Evolutionary conservation across 345 rosid genomes (phyloP), one percentile per base, ranked within the genome.

Genomic region (Citrus glauca): DNA sequence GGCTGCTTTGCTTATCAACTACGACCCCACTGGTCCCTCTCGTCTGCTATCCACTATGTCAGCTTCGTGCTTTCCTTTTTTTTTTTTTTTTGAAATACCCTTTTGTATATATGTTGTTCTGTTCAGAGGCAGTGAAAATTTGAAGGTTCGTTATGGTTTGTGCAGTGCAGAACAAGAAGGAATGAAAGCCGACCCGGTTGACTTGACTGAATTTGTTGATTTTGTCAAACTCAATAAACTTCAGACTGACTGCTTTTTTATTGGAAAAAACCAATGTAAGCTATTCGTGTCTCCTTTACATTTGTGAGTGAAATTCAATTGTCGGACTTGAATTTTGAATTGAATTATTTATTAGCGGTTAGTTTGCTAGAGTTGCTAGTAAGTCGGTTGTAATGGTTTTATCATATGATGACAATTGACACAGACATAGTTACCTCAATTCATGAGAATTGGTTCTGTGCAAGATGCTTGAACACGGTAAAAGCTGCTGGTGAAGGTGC

Each of bases 401-500:
- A 3, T 45, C 0, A 45, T 45, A 45, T 45, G 50, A 0, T 45
- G 50, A 42, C 48, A 11, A 42, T 42, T 42, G 14, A 45, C 16
- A 74, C 86, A 95, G 98, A 93, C 80, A 59, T 90, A 77, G 89
- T 92, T 32, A 93, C 95, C n/a, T 88, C 98, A 8, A 78, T 91
- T 71, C 90, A 93, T 42, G 97, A 95, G 83, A 90, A 83, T 20
- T 92, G 97, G 94, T 93, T 95, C 70, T 86, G 81, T 72, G 94
- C 98, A 68, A 91, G 98, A 82, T 93, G 93, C 80, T 62, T 93
- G 78, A 89, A 91, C 82, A 66, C 94, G 5, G 73, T 81, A 17
- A 88, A 86, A 40, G 86, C 93, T 69, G 81, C 90, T 69, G 98
- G 97, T 70, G 98, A 93, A 91, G 98, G 98, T 69, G 94, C 85